Percentiles rank a stretch among this genome's conserved stretches.
Evolutionary conservation across 2,329 filamentous ascomycete species (phyloP).

Genomic region (Didymella sp.): DNA sequence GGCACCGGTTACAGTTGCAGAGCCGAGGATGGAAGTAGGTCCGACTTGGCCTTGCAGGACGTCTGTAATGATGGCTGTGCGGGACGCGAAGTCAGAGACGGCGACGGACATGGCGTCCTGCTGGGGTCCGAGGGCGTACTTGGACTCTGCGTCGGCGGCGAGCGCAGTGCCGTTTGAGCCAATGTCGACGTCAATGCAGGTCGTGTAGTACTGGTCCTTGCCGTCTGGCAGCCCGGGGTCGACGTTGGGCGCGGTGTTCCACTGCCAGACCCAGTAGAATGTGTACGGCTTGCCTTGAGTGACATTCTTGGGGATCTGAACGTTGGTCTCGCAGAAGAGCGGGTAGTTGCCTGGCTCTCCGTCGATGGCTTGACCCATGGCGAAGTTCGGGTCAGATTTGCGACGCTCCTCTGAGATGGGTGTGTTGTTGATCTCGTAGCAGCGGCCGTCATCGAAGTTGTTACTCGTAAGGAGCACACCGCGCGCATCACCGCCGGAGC

Average conservation of each 20-base stretch:
- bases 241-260: conserved; percentile 57
- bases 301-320: conserved; percentile 74
- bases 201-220: conserved; percentile 66
- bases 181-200: conserved; percentile 63
- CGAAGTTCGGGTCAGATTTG: conserved; percentile 60
- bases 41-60: conserved; percentile 39
- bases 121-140: conserved; percentile 43
- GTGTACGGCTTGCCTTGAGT: conserved; percentile 72
- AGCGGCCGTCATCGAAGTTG: conserved; percentile 89
- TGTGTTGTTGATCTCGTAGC: conserved; percentile 75
- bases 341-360: conserved; percentile 52
- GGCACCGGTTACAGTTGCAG: conserved; percentile 18
- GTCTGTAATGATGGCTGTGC: conserved; percentile 50
- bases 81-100: conserved; percentile 49
- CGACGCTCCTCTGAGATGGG: conserved; percentile 67
- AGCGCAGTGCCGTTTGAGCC: conserved; percentile 38
- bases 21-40: conserved; percentile 27
- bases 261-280: conserved; percentile 97
- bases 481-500: conserved; percentile 78
- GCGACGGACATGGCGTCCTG: conserved; percentile 54
- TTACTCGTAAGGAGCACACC: conserved; percentile 78
- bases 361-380: conserved; percentile 57
- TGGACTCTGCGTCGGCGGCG: conserved; percentile 23
- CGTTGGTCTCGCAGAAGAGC: conserved; percentile 81
- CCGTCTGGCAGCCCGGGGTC: conserved; percentile 52